Evolutionary conservation across 2,329 filamentous ascomycete genomes (phyloP), one percentile per base, ranked within the genome.

Genomic region (Scedosporium dehoogii): DNA sequence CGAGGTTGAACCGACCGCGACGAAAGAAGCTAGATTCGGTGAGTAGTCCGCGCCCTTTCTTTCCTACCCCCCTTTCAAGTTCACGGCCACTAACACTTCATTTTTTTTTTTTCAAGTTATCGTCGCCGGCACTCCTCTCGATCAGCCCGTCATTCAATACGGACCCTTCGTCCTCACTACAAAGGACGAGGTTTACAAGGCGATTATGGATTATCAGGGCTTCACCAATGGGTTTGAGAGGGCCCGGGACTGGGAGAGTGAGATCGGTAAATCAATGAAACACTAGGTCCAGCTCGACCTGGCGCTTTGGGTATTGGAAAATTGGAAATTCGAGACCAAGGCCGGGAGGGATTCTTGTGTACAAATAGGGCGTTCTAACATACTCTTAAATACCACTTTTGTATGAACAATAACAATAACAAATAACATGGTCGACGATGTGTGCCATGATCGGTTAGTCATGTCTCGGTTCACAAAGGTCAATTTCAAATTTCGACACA

Each of bases 61-160:
- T 25, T 46, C n/a, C 27, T 42, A 46, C n/a, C 12, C 10, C 21
- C 21, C 16, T 53, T 18, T 44, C 44, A 3, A 42, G 21, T 10
- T 41, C 25, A 55, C 60, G 58, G 10, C 41, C 53, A 60, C 6
- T 18, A 33, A 53, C 60, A 64, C 56, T 63, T 60, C 12, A n/a
- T n/a, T n/a, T 25, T 63, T 60, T 9, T 14, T n/a, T n/a, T 25
- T 27, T 23, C 10, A 44, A 71, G 84, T 94, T 55, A 77, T 96
- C 41, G 81, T 94, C 16, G 90, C 91, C 0, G 91, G 92, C 10
- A 82, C 89, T 67, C 91, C 92, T 2, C 79, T 93, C 1, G 87
- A 93, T 68, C 90, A 94, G 75, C 82, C 86, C 48, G 83, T 94
- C 42, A 86, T 93, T 41, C 90, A 94, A 77, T 92, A 93, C 69